Percentiles rank a stretch among this genome's conserved stretches.
Evolutionary conservation across 805 yeast species (phyloP).

Genomic region (Yamadazyma laniorum): DNA sequence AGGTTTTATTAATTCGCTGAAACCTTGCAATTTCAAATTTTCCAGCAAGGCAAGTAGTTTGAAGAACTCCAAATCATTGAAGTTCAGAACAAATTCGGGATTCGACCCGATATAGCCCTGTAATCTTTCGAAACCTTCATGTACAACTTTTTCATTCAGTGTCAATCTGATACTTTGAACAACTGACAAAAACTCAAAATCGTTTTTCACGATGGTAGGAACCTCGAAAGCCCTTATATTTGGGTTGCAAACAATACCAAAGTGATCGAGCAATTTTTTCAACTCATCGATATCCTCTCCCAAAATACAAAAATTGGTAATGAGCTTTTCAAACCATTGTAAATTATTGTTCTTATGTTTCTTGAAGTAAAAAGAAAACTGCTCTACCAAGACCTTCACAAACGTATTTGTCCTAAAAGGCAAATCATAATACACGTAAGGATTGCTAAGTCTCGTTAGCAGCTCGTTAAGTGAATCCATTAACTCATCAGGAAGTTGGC

Average conservation of each 20-base stretch:
- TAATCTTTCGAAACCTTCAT: conserved; percentile 8
- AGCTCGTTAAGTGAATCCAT: conserved; percentile 76
- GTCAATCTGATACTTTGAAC: neutral
- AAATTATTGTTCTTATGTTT: neutral
- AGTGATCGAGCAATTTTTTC: conserved; percentile 5
- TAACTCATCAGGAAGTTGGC: conserved; percentile 26
- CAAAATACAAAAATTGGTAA: conserved; percentile 8
- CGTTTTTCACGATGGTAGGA: conserved; percentile 12
- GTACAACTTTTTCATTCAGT: neutral
- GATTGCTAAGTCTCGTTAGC: conserved; percentile 67
- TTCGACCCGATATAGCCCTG: conserved; percentile 8
- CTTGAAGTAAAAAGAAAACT: conserved; percentile 38
- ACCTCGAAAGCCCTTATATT: neutral
- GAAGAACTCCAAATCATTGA: conserved; percentile 9
- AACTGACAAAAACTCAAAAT: conserved; percentile 14
- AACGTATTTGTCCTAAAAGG: conserved; percentile 34
- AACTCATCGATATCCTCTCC: conserved; percentile 13
- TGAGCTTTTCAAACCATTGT: conserved; percentile 11
- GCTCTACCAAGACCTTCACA: conserved; percentile 53
- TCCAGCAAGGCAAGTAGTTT: conserved; percentile 1
- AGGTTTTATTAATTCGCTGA: conserved; percentile 5
- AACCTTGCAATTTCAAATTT: neutral
- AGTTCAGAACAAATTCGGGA: conserved; percentile 1
- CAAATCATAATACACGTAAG: conserved; percentile 79
- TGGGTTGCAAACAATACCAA: conserved; percentile 5